These are phyloP conservation scores for Toxicodendron radicans DNA, from an alignment of 345 rosid genomes.

Conservation along the genomic window DNA sequence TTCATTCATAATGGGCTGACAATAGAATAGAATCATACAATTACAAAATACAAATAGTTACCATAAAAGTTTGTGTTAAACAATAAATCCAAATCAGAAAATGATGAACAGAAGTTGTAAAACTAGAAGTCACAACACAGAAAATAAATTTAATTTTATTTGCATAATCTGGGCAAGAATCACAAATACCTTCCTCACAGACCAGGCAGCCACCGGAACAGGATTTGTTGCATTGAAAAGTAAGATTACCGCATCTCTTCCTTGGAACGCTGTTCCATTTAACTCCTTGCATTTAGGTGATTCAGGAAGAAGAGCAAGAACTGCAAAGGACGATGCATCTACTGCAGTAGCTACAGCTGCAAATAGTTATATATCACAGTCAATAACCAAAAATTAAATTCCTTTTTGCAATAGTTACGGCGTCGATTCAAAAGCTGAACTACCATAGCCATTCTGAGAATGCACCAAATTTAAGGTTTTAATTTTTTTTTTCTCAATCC, in stretches of 20 bases:
- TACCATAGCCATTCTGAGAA: too few species aligned
- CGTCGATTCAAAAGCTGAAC: too few species aligned
- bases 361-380: constrained; percentile 11
- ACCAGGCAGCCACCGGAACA: constrained; percentile 75
- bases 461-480: too few species aligned
- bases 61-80: neutral
- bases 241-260: constrained; percentile 76
- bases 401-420: too few species aligned
- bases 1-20: neutral
- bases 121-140: too few species aligned
- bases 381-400: neutral
- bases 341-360: constrained; percentile 68
- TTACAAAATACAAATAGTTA: neutral
- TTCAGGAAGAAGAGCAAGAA: constrained; percentile 62
- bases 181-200: constrained; percentile 65
- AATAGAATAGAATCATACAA: neutral
- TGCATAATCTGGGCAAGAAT: too few species aligned
- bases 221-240: constrained; percentile 65
- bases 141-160: too few species aligned
- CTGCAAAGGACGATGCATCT: constrained; percentile 65
- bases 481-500: too few species aligned
- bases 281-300: constrained; percentile 29
- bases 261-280: constrained; percentile 37
- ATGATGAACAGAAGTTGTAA: too few species aligned
- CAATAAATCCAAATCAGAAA: too few species aligned